Percentiles rank a stretch among this genome's conserved stretches.
Evolutionary conservation across 805 yeast species (phyloP).

Genomic region (Kluyveromyces aestuarii): DNA sequence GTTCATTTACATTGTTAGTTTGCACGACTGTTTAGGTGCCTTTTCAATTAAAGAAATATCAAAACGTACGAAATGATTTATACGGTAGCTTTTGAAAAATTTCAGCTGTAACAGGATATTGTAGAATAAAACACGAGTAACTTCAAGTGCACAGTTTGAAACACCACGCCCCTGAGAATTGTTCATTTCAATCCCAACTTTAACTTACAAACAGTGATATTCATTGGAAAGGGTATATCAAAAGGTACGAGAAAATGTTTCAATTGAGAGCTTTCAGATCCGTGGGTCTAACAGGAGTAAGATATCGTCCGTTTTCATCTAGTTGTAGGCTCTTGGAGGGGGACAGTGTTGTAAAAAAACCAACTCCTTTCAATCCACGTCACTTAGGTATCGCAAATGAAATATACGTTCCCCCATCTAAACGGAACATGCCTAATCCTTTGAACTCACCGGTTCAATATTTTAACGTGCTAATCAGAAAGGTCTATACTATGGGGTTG

Average conservation of each 20-base stretch:
- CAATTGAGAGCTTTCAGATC: neutral
- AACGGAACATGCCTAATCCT: constrained; percentile 35
- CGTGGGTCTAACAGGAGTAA: neutral
- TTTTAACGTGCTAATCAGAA: constrained; percentile 43
- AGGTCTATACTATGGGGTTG: constrained; percentile 53
- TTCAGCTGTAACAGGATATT: neutral
- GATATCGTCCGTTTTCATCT: neutral
- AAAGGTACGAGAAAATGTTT: neutral
- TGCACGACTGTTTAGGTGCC: neutral
- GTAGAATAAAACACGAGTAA: no score
- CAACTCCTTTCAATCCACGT: constrained; percentile 29
- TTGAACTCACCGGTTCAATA: constrained; percentile 35
- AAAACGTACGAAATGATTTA: neutral
- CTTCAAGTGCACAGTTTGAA: no score
- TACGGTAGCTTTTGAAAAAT: neutral
- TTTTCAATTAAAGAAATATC: neutral
- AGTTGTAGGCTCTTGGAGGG: neutral
- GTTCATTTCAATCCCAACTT: no score
- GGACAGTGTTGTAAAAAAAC: constrained; percentile 4
- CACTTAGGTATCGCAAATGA: constrained; percentile 35
- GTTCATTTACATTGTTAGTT: no score
- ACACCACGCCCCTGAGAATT: neutral
- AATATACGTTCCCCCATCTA: constrained; percentile 44
- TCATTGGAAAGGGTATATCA: no score
- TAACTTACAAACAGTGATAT: no score